A percentile compares a stretch with the other conserved stretches of the same genome.
Conservation (phyloP, 2,329 filamentous ascomycete species). For the Chrysoporthe austroafricana region DNA sequence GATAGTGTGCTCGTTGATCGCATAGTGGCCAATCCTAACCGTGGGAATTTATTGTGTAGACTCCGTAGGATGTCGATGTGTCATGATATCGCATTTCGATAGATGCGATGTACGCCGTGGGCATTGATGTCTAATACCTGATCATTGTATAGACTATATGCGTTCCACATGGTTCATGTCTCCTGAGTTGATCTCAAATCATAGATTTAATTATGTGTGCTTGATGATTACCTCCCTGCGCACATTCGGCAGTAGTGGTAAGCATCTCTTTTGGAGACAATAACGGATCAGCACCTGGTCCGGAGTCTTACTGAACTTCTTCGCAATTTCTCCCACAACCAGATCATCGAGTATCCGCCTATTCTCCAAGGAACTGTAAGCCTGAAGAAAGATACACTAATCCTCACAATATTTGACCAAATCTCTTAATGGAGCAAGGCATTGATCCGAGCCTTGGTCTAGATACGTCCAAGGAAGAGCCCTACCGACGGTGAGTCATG, state of each 20-base stretch:
- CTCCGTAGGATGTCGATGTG: too few relatives aligned
- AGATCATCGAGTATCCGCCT: slow-evolving; percentile 65
- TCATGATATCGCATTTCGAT: too few relatives aligned
- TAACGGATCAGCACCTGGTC: slow-evolving; percentile 72
- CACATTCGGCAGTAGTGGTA: slow-evolving; percentile 70
- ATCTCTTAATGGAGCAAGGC: slow-evolving; percentile 41
- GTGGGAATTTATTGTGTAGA: too few relatives aligned
- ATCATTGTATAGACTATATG: too few relatives aligned
- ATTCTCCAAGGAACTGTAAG: slow-evolving; percentile 58
- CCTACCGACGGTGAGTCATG: too few relatives aligned
- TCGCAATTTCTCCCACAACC: slow-evolving; percentile 58
- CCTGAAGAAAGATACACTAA: slow-evolving; percentile 55
- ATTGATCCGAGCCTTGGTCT: too few relatives aligned
- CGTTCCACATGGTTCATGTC: too few relatives aligned
- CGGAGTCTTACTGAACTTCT: slow-evolving; percentile 62
- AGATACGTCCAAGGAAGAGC: too few relatives aligned
- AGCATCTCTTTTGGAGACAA: slow-evolving; percentile 70
- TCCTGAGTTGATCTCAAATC: slow-evolving; percentile 53
- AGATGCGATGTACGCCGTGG: too few relatives aligned
- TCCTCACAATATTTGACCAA: slow-evolving; percentile 59
- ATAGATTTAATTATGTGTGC: slow-evolving; percentile 67
- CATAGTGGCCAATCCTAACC: too few relatives aligned
- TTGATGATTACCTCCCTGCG: slow-evolving; percentile 60
- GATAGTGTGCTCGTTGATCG: too few relatives aligned
- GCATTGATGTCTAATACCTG: too few relatives aligned